Conservation (phyloP, 352 stramenopile species). For the Phytophthora meadii region DNA sequence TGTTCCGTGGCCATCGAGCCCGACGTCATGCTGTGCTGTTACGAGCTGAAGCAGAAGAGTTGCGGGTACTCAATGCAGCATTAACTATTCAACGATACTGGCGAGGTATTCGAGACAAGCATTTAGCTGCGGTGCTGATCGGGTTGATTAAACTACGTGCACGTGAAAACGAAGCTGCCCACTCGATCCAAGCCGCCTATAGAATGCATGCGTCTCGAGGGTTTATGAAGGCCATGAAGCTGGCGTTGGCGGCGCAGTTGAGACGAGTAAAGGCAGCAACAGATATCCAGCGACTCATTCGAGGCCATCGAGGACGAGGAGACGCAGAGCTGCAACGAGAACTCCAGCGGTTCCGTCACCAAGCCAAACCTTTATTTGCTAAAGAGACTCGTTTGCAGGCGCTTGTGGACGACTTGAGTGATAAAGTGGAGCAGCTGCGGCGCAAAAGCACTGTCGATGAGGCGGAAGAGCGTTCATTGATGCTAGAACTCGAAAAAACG, state of each 20-base stretch:
- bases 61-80: slow-evolving; percentile 56
- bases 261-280: slow-evolving; percentile 50
- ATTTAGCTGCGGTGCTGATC: slow-evolving; percentile 73
- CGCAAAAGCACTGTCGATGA: slow-evolving; percentile 51
- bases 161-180: slow-evolving; percentile 62
- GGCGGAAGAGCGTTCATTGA: slow-evolving; percentile 63
- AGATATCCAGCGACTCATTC: slow-evolving; percentile 78
- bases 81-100: slow-evolving; percentile 83
- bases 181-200: slow-evolving; percentile 71
- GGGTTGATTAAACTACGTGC: slow-evolving; percentile 72
- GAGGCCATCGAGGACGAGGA: slow-evolving; percentile 81
- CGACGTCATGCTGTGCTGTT: slow-evolving; percentile 50
- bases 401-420: slow-evolving; percentile 53
- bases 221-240: slow-evolving; percentile 67
- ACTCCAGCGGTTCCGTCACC: slow-evolving; percentile 70
- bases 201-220: slow-evolving; percentile 63
- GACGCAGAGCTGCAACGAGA: slow-evolving; percentile 76
- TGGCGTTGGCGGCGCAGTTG: slow-evolving; percentile 55
- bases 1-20: slow-evolving; percentile 68
- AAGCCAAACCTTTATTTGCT: slow-evolving; percentile 78
- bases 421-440: slow-evolving; percentile 55
- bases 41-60: slow-evolving; percentile 45
- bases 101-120: slow-evolving; percentile 78
- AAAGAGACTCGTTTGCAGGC: slow-evolving; percentile 55
- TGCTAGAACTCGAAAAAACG: slow-evolving; percentile 80